Base-by-base conservation (phyloP, 2,329 filamentous ascomycete species). In the Microdochium nivale region DNA sequence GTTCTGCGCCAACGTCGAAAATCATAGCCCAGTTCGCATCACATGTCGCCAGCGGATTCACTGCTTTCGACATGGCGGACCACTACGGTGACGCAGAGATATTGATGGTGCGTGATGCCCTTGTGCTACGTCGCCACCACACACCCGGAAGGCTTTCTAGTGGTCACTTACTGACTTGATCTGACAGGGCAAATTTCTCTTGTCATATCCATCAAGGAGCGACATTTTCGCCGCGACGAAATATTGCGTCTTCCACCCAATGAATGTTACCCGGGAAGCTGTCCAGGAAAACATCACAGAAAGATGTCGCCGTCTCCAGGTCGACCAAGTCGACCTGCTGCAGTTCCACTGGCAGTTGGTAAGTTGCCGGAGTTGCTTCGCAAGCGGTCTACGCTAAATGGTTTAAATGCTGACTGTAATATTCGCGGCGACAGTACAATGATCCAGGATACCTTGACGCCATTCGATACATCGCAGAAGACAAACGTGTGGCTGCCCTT, bases 311-410 rank as follows among this genome's bases (percentile, higher is more conserved):
- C 57, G 67, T 4, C 56, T 68, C 11, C 40, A 44, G 40, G 59
- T 60, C 10, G 65, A 65, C 3, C 57, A 62, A 21, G 59, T 68
- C 23, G 65, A 68, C 19, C 55, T 69, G 27, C 52, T 69, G 14
- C 65, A 68, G 54, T 67, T 69, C 52, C 66, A 69, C 44, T 69
- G 66, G 66, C 58, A 65, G 21, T 57, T 66, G 57, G 65, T 68
- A 55, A 53, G 65, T 59, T n/a, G 13, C 25, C 23, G 8, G 13
- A 9, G 9, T n/a, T 21, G 30, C 9, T 24, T 7, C 10, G 21
- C 23, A 30, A 5, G 27, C 14, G 14, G 2, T 16, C n/a, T 37
- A 24, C 27, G 21, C 5, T 3, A 14, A n/a, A 14, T 1, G 0
- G 56, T 49, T 3, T 7, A 23, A 32, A n/a, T n/a, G 24, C 11